Evolutionary conservation across 2,329 filamentous ascomycete species (phyloP), one percentile per base, ranked within the genome.

Genomic region (Lomentospora prolificans): DNA sequence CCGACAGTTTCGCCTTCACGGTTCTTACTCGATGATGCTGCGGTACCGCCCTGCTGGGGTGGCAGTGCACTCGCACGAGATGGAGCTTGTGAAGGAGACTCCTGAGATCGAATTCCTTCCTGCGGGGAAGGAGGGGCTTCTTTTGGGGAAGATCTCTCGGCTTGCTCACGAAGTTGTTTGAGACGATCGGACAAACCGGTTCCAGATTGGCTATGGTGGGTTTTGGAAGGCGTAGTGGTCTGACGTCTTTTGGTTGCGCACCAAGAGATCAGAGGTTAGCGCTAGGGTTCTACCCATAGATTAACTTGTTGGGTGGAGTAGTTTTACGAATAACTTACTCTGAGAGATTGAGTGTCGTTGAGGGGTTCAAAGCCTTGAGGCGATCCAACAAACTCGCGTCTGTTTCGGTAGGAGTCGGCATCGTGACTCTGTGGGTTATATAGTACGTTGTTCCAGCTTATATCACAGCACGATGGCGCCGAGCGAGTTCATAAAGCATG

Each of bases 181-280:
- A 83, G 69, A 22, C 80, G 72, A 2, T 73, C 73, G 2, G 78
- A 69, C 7, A 83, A 70, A 7, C 72, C 70, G 63, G 82, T 78
- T 59, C 80, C 77, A 41, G 70, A 70, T 4, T 28, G 39, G 53
- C 60, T 65, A 60, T 50, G 62, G 61, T 52, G 61, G 55, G 41
- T 61, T 61, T 62, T 41, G 36, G 59, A 48, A 60, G 55, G 17
- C 30, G 12, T 25, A 56, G 50, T 55, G 50, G 48, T 17, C 28
- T 9, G 51, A 10, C 27, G 4, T 41, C 50, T 22, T 25, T n/a
- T n/a, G n/a, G n/a, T n/a, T n/a, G n/a, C n/a, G n/a, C n/a, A n/a
- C n/a, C n/a, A n/a, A n/a, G n/a, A n/a, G n/a, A n/a, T n/a, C n/a
- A n/a, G n/a, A n/a, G n/a, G n/a, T n/a, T n/a, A n/a, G n/a, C n/a